phyloP scores from a whole-genome alignment of 1,139 yeast species.

The Nematodospora anomalae region DNA sequence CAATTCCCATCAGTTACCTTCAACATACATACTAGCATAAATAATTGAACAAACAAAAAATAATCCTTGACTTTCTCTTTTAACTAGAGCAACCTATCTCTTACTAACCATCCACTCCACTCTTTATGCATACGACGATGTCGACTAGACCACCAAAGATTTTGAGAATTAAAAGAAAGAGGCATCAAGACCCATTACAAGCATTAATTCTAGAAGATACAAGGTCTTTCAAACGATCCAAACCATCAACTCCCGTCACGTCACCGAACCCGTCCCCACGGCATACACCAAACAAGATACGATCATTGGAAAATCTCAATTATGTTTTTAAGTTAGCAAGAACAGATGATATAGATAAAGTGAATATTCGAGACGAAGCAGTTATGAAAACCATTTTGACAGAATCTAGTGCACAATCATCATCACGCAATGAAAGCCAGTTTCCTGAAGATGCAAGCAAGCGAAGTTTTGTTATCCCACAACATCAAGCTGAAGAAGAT shows the following conservation, averaged over 20 bases:
- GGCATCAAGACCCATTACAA: conserved; percentile 84
- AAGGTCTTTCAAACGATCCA: conserved; percentile 44
- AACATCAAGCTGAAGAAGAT: conserved; percentile 40
- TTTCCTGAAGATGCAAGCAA: conserved; percentile 11
- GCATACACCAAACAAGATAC: conserved; percentile 15
- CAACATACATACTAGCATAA: conserved; percentile 60
- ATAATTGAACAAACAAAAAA: conserved; percentile 12
- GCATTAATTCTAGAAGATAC: conserved; percentile 57
- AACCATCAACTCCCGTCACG: conserved; percentile 37
- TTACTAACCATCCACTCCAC: not conserved
- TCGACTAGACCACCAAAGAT: conserved; percentile 49
- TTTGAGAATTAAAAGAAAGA: conserved; percentile 78
- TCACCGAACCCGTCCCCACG: conserved; percentile 23
- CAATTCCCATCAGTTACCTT: conserved; percentile 69
- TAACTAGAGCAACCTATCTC: conserved; percentile 1
- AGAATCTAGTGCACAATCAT: conserved; percentile 14
- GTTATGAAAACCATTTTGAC: conserved; percentile 18
- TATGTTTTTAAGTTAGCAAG: conserved; percentile 61
- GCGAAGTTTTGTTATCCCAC: conserved; percentile 38
- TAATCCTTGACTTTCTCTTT: not conserved
- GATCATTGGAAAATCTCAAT: conserved; percentile 15
- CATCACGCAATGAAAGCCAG: conserved; percentile 4
- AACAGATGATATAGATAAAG: conserved; percentile 47
- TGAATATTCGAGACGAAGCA: conserved; percentile 22
- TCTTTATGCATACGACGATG: conserved; percentile 4